These are phyloP conservation scores for Pythium rishiriense DNA, from an alignment of 352 stramenopile species.

Conservation along the genomic window DNA sequence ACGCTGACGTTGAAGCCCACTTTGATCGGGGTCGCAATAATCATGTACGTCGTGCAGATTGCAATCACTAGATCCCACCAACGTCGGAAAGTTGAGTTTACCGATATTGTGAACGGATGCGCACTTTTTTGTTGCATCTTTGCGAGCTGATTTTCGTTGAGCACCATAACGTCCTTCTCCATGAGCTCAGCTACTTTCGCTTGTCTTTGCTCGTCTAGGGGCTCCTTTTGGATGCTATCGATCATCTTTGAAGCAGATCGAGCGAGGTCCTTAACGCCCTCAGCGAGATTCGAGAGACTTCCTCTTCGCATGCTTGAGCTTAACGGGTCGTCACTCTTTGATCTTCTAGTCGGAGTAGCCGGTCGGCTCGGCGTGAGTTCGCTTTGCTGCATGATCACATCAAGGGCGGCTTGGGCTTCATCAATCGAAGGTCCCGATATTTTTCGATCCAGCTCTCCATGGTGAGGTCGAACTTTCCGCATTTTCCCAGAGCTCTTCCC, in stretches of 20 bases:
- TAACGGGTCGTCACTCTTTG: not conserved
- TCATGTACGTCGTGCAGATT: conserved; percentile 50
- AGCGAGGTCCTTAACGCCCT: conserved; percentile 36
- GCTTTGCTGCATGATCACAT: not conserved
- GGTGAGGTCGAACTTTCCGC: conserved; percentile 5
- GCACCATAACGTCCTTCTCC: conserved; percentile 59
- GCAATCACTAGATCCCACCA: conserved; percentile 68
- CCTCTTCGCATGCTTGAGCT: conserved; percentile 19
- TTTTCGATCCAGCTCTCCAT: conserved; percentile 2
- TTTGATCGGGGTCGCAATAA: conserved; percentile 54
- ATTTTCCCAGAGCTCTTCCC: not conserved
- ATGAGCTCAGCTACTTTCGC: conserved; percentile 54
- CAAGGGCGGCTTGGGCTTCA: not conserved
- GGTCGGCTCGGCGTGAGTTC: not conserved
- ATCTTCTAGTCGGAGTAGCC: not conserved
- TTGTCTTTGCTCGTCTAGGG: conserved; percentile 38
- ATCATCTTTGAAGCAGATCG: conserved; percentile 41
- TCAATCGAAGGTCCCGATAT: conserved; percentile 1
- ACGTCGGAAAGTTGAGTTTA: conserved; percentile 56
- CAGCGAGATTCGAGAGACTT: conserved; percentile 31
- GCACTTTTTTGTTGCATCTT: conserved; percentile 55
- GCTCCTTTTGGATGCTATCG: conserved; percentile 36
- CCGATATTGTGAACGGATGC: conserved; percentile 54
- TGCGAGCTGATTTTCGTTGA: conserved; percentile 57
- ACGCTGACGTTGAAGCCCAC: conserved; percentile 49